Evolutionary conservation across 768 basidiomycete species (phyloP), one percentile per base, ranked within the genome.

Genomic region (Peribolospora baueri): DNA sequence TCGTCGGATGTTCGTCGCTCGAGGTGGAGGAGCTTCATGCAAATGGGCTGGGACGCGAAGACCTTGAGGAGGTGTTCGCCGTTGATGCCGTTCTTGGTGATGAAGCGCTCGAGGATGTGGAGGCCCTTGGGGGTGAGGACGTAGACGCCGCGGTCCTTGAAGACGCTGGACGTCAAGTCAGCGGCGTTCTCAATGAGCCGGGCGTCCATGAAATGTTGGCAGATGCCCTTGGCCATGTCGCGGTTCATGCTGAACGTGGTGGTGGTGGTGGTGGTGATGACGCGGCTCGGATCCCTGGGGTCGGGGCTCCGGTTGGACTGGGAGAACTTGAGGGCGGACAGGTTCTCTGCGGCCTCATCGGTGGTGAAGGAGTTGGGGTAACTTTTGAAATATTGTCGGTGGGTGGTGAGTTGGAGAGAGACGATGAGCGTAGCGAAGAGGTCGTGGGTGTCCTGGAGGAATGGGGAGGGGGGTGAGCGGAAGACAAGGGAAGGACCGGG

Each of bases 241-340:
- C 93, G 82, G 61, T 87, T 86, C 93, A 98, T 97, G 58, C 87
- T 87, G 72, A 98, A 98, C 42, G 93, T 98, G 47, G 93, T 98
- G 5, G 93, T 97, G 5, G 93, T 98, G 0, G 93, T 98, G 0
- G 93, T 98, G 64, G 93, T 98, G 66, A 98, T 83, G 69, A 98
- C 86, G 65, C 93, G 82, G 68, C 84, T 80, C 63, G 88, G 87
- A 69, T 98, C 93, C 71, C 86, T 82, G 61, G 93, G 91, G 75
- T 98, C 93, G 65, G 90, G 84, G 62, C 87, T 83, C 66, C 93
- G 85, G 72, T 88, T 91, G 54, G 93, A 97, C 72, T 98, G 93
- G 40, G 93, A 91, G 68, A 98, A 98, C 68, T 95, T 97, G 65
- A 98, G 79, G 3, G 84, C 84, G 42, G 87, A 82, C 41, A 98